Conservation (phyloP, 2,329 filamentous ascomycete species). For the Hymenoscyphus repandus region DNA sequence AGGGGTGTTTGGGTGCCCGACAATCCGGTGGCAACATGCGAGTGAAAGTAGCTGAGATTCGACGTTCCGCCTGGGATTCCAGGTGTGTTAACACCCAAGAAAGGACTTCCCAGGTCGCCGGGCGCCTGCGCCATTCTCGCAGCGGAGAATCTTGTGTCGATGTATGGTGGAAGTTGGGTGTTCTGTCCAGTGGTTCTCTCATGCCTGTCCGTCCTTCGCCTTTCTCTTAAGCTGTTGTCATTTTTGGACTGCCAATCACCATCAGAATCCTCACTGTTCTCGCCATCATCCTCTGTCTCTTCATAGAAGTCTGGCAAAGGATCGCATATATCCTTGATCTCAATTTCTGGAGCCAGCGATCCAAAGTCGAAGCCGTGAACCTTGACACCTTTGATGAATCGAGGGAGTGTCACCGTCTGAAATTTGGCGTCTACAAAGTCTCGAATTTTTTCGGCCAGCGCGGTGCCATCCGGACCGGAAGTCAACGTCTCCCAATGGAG, state of each 20-base stretch:
- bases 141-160: conserved; percentile 35
- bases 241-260: conserved; percentile 26
- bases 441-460: conserved; percentile 79
- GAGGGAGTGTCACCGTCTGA: conserved; percentile 82
- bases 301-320: conserved; percentile 97
- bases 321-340: conserved; percentile 95
- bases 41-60: conserved; percentile 78
- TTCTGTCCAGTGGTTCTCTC: conserved; percentile 29
- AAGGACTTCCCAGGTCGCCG: conserved; percentile 48
- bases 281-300: conserved; percentile 61
- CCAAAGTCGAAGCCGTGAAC: conserved; percentile 95
- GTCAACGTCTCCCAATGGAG: conserved; percentile 95
- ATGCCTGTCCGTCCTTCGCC: conserved; percentile 32
- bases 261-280: conserved; percentile 43
- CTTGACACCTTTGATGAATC: conserved; percentile 94
- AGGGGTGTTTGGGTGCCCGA: conserved; percentile 75
- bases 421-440: conserved; percentile 95
- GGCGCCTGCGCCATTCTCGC: conserved; percentile 24
- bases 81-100: conserved; percentile 54
- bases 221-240: conserved; percentile 29
- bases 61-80: conserved; percentile 67
- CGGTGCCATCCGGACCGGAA: conserved; percentile 78
- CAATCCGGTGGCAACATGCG: conserved; percentile 64
- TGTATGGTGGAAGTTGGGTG: conserved; percentile 33
- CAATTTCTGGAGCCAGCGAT: conserved; percentile 72